These are phyloP conservation scores for Solanum dulcamara DNA, from an alignment of 257 asterid genomes.

Conservation along the genomic window DNA sequence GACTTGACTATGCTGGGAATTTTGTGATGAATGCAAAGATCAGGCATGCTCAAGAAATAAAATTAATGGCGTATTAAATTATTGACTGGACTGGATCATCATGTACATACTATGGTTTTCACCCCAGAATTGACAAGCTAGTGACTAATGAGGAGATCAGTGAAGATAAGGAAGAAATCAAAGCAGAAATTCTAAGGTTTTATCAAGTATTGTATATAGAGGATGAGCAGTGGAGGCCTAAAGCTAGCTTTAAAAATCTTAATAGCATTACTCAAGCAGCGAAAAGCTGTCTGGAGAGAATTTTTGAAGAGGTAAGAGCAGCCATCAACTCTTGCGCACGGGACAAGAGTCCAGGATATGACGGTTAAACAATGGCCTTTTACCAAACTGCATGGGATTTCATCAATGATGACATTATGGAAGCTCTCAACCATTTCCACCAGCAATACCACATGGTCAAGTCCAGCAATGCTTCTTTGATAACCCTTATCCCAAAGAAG, in stretches of 20 bases:
- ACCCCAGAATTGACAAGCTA: background rate
- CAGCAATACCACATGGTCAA: background rate
- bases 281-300: background rate
- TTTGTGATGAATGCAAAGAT: background rate
- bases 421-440: background rate
- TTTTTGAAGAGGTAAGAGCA: background rate
- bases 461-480: background rate
- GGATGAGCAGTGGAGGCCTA: background rate
- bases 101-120: background rate
- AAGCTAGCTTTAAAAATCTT: background rate
- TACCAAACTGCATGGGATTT: background rate
- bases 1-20: background rate
- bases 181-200: background rate
- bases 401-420: background rate
- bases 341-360: background rate
- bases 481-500: background rate
- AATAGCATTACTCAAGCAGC: background rate
- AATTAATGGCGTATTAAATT: background rate
- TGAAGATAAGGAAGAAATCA: background rate
- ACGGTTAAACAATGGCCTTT: background rate
- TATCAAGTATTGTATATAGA: background rate
- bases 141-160: background rate
- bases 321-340: background rate
- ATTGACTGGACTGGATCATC: background rate
- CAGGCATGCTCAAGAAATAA: background rate